A percentile compares a stretch with the other conserved stretches of the same genome.
These are phyloP conservation scores for Emericellopsis atlantica DNA, from an alignment of 2,329 filamentous ascomycete species.

Conservation along the genomic window DNA sequence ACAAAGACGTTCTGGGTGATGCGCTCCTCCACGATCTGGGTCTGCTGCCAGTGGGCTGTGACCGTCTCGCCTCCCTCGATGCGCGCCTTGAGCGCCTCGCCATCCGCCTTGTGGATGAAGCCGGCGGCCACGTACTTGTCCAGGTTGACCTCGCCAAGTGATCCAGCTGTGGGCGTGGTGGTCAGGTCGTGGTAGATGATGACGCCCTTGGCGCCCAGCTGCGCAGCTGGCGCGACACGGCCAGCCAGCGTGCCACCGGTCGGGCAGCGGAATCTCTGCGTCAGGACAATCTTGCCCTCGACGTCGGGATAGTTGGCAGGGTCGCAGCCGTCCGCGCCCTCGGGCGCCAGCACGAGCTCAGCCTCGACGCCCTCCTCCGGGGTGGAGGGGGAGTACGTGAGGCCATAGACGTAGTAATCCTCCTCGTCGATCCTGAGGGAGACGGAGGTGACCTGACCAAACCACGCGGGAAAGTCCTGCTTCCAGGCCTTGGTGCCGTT, in stretches of 20 bases:
- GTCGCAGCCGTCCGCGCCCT: conserved; percentile 12
- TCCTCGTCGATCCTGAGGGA: conserved; percentile 13
- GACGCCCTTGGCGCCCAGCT: conserved; percentile 14
- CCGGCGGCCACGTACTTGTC: conserved; percentile 8
- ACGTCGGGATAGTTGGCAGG: conserved; percentile 13
- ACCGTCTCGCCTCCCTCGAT: conserved; percentile 18
- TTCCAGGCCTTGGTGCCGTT: conserved; percentile 24
- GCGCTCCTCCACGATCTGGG: conserved; percentile 20
- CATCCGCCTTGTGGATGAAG: conserved; percentile 15
- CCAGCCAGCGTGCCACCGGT: conserved; percentile 17
- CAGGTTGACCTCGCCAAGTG: conserved; percentile 12
- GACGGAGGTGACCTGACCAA: conserved; percentile 17
- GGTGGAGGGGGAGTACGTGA: conserved; percentile 18
- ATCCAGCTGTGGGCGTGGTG: conserved; percentile 16
- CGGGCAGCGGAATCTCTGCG: conserved; percentile 16
- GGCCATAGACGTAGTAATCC: conserved; percentile 11
- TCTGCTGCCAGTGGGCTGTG: conserved; percentile 19
- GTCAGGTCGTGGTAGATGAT: conserved; percentile 16
- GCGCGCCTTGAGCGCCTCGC: conserved; percentile 12
- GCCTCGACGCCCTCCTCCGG: conserved; percentile 13
- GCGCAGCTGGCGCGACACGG: conserved; percentile 13
- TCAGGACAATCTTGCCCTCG: conserved; percentile 16
- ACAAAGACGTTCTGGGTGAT: conserved; percentile 29
- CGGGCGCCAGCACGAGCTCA: conserved; percentile 13
- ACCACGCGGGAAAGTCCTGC: conserved; percentile 33